Evolutionary conservation across 2,329 filamentous ascomycete genomes (phyloP), one percentile per base, ranked within the genome.

Genomic region (Ceratocystis lukuohia): DNA sequence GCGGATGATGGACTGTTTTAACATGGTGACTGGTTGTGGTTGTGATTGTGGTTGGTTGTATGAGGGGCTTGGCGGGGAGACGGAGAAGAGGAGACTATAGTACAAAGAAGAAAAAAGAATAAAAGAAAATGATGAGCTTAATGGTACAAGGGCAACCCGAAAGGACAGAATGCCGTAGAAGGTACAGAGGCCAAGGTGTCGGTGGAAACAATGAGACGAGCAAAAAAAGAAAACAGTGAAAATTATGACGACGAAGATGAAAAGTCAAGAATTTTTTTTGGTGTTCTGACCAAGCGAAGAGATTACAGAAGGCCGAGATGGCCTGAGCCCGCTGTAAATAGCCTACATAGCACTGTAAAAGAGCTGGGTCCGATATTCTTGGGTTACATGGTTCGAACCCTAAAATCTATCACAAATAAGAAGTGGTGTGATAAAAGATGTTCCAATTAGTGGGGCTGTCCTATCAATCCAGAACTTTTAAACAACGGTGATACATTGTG

Each of bases 1-100:
- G 33, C 65, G 65, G 56, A 65, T 5, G 61, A 66, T 62, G 65
- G 62, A 44, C 10, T 66, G 56, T 64, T 46, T 62, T 61, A 68
- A 66, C 67, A 68, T 68, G 25, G 44, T 28, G 45, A 41, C 37
- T 4, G 10, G 59, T 20, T 17, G 41, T 8, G 20, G 25, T 33
- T 63, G 22, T 53, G 12, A 2, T 3, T 57, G 59, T 62, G 12
- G n/a, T 22, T 12, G 45, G 56, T 15, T 57, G 20, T 59, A 48
- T 46, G 45, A 33, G 5, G 37, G 37, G 37, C 37, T 41, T 41
- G 37, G 28, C 15, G 25, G 22, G 25, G 22, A 46, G 25, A 15
- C 17, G 44, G n/a, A 28, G 59, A 28, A 46, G 44, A 30, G 33
- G 28, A 37, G 44, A 30, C 44, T 59, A 53, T 25, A 53, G 20